These are phyloP conservation scores for Rosa lucieae DNA, from an alignment of 306 rosid genomes.

Conservation along the genomic window DNA sequence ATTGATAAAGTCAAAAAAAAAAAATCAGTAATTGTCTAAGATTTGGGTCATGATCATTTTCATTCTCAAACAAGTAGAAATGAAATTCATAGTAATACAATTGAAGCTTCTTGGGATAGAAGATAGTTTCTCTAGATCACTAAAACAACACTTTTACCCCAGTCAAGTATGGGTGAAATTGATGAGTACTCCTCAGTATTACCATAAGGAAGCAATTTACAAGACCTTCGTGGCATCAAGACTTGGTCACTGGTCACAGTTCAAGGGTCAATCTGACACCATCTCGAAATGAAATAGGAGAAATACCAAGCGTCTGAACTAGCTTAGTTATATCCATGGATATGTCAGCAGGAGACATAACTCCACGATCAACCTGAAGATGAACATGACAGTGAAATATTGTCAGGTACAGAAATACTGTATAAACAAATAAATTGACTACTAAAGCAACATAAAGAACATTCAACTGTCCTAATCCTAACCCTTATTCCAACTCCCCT, in stretches of 20 bases:
- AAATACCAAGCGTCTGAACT: slow-evolving; percentile 51
- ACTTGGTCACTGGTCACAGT: slow-evolving; percentile 26
- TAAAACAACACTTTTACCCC: background rate
- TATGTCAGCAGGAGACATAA: slow-evolving; percentile 86
- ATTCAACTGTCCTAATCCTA: background rate
- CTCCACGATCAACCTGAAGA: slow-evolving; percentile 83
- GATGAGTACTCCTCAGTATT: background rate
- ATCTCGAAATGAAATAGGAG: slow-evolving; percentile 63
- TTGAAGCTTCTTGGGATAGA: background rate
- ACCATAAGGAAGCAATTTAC: slow-evolving; percentile 11
- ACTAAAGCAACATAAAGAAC: background rate
- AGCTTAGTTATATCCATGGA: slow-evolving; percentile 82
- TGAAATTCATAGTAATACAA: slow-evolving; percentile 63
- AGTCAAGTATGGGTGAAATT: background rate
- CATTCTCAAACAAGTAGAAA: background rate
- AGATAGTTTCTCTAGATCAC: background rate
- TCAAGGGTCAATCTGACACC: slow-evolving; percentile 73
- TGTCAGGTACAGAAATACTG: background rate
- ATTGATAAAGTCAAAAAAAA: too few species aligned
- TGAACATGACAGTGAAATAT: slow-evolving; percentile 7
- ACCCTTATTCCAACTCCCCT: background rate
- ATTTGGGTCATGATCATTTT: background rate
- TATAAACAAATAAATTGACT: background rate
- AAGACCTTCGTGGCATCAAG: slow-evolving; percentile 32
- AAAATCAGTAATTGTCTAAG: background rate